Evolutionary conservation across 345 rosid genomes (phyloP), one percentile per base, ranked within the genome.

Genomic region (Limnanthes douglasii): DNA sequence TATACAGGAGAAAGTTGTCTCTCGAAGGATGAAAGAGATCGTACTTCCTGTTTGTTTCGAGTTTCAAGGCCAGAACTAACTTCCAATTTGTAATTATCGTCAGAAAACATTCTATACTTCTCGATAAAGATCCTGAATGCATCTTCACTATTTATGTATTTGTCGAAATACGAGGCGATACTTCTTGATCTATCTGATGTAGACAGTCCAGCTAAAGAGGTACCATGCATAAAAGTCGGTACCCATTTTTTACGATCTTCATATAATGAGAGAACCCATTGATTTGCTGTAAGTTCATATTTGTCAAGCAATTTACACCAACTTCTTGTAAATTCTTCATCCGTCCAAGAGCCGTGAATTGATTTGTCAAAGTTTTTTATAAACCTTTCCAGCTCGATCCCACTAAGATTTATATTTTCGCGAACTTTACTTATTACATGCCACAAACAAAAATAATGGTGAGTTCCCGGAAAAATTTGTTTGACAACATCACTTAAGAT

Each of bases 201-300:
- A 43, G 56, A 50, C 29, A 57, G 34, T 28, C 62, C 56, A n/a
- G 56, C 56, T 34, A 67, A 49, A 45, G 36, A 47, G 13, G 58
- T 10, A 14, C 51, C 61, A 6, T 40, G 48, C 34, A 64, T 51
- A 45, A 50, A 71, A 24, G 23, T 39, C 9, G 74, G 74, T 21
- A 51, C 79, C 74, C 79, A 71, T 21, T 55, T 45, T 25, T 55
- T 45, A 11, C 60, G 65, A 47, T 68, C 79, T 19, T 45, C 69
- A 50, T 54, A 61, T 49, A 72, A 17, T 30, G 58, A 54, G 11
- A 57, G 69, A 35, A 68, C 1, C 69, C 68, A 61, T 37, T 57
- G 66, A 44, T 61, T 51, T 23, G 49, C 54, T 10, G 30, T 39
- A 5, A 72, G 62, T 12, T 68, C 69, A 58, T 51, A 72, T 40